Base-by-base conservation (phyloP, 768 basidiomycete genomes). In the Lentinula lateritia region DNA sequence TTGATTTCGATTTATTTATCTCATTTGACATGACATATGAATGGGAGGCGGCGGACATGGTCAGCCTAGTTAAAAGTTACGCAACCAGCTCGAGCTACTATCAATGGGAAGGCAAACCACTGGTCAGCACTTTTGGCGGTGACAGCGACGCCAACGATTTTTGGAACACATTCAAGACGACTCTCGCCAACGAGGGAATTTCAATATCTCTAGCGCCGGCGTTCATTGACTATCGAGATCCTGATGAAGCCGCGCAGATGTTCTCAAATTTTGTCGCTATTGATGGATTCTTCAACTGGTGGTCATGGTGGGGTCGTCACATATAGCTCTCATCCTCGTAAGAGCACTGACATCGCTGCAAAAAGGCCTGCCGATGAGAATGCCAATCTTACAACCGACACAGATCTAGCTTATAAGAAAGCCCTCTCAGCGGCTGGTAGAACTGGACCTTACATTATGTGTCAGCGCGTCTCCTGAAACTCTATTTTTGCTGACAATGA, bases 71-170 rank as follows among this genome's bases (percentile, higher is more conserved):
- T 20, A 53, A 62, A 16, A 65, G 58, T 10, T 74, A 74, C 62
- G 67, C 71, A 7, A 64, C 54, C 35, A 72, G 75, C 58, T 60
- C 72, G 6, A 72, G 69, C 36, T 71, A 71, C 56, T 67, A 71
- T 53, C 61, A 58, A 4, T 76, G 68, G 63, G 64, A 66, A n/a
- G 64, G 61, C 34, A 61, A 61, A 3, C 66, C 71, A 2, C 66
- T 77, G 43, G 71, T 78, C 43, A 74, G 74, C 6, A 77, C 76
- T 3, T 78, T 73, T 58, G 64, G 69, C 8, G 78, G 78, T 5
- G 74, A 76, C 50, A 59, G 39, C 28, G 72, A 75, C 63, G 73
- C 74, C 23, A 52, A 70, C 41, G 48, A 62, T 56, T 67, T 69
- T 69, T 69, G 60, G 58, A 52, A 52, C 6, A 52, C 45, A 7